Percentiles rank a stretch among this genome's conserved stretches.
Evolutionary conservation across 1,284 basidiomycete genomes (phyloP).

Genomic region (Cryptococcus amylolentus): DNA sequence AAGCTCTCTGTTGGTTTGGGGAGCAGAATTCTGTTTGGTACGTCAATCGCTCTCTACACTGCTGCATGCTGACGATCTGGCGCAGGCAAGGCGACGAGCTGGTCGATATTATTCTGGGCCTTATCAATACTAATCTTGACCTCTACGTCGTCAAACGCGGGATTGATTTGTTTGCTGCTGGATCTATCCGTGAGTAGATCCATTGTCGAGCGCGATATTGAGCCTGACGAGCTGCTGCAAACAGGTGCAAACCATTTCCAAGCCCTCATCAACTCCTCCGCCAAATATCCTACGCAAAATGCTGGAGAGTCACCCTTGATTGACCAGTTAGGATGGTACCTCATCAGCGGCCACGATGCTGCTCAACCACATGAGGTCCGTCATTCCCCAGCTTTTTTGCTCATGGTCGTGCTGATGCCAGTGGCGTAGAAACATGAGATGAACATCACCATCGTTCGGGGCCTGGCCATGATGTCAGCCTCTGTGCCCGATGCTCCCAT

Average conservation of each 20-base stretch:
- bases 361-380: slow-evolving; percentile 5
- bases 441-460: slow-evolving; percentile 16
- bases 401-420: neutral
- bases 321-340: slow-evolving; percentile 11
- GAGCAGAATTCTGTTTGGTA: slow-evolving; percentile 27
- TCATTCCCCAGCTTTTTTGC: neutral
- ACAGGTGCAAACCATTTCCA: slow-evolving; percentile 20
- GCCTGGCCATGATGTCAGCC: slow-evolving; percentile 28
- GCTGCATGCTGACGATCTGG: neutral
- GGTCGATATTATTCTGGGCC: slow-evolving; percentile 20
- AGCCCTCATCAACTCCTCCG: slow-evolving; percentile 17
- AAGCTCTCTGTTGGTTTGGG: slow-evolving; percentile 21
- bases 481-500: slow-evolving; percentile 33
- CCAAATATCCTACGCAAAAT: slow-evolving; percentile 1
- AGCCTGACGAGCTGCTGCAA: neutral
- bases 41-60: slow-evolving; percentile 4
- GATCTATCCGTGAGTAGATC: slow-evolving; percentile 28
- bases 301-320: slow-evolving; percentile 13
- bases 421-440: slow-evolving; percentile 6
- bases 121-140: slow-evolving; percentile 8
- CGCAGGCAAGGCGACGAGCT: slow-evolving; percentile 29
- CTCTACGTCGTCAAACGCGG: slow-evolving; percentile 14
- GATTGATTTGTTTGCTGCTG: slow-evolving; percentile 29
- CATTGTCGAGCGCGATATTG: neutral
- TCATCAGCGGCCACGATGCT: slow-evolving; percentile 8